Evolutionary conservation across 257 asterid genomes (phyloP).

Genomic region (Voacanga thouarsii): DNA sequence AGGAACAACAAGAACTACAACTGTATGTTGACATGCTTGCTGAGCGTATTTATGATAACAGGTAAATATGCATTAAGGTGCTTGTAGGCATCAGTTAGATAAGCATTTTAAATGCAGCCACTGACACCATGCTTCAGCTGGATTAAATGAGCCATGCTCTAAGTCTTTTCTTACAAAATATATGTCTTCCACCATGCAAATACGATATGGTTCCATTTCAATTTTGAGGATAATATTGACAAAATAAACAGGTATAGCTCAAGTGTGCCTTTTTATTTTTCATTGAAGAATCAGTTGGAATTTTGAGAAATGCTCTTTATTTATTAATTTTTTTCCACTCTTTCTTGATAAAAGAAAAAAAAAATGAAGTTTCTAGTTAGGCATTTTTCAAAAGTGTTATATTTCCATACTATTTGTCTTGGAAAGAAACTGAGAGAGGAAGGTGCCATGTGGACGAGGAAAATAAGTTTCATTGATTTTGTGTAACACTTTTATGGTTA

Average conservation of each 20-base stretch:
- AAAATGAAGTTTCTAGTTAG: too few relatives aligned
- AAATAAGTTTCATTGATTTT: too few relatives aligned
- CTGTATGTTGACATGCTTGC: slow-evolving; percentile 80
- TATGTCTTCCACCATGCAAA: not conserved
- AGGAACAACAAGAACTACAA: slow-evolving; percentile 76
- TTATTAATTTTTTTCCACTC: not conserved
- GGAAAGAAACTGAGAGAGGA: not conserved
- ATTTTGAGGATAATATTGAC: not conserved
- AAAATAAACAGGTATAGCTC: not conserved
- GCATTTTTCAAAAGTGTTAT: not conserved
- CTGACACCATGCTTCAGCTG: not conserved
- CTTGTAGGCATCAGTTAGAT: slow-evolving; percentile 5
- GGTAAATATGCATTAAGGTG: slow-evolving; percentile 40
- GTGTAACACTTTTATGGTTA: not conserved
- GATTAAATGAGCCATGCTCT: not conserved
- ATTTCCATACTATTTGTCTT: not conserved
- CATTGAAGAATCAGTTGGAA: not conserved
- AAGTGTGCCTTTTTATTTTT: not conserved
- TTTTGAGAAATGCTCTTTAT: not conserved
- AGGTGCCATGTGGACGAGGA: not conserved
- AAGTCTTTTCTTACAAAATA: not conserved
- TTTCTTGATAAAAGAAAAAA: not conserved
- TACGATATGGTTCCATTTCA: not conserved
- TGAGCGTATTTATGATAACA: slow-evolving; percentile 73
- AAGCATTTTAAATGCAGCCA: not conserved